Evolutionary conservation across 1,284 basidiomycete genomes (phyloP), one percentile per base, ranked within the genome.

Genomic region (Peniophora sp.): DNA sequence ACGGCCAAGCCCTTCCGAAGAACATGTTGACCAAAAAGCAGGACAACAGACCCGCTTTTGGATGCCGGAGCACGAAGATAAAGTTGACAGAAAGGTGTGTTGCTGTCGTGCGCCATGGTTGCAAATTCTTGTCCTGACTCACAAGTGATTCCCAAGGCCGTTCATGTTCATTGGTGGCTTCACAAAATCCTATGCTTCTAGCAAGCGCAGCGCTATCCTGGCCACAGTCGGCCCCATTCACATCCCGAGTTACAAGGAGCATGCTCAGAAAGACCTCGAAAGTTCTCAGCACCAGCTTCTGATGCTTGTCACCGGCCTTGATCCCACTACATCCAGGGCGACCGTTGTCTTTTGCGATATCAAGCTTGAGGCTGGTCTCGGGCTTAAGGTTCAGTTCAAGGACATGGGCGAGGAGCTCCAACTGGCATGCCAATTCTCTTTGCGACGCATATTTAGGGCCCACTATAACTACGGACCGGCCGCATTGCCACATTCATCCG

Each of bases 241-340:
- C 16, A 52, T 48, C 3, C 2, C 35, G 17, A 45, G 22, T 1
- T 53, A 52, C n/a, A 32, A 43, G 0, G 17, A 23, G 24, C 51
- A 45, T 20, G 38, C 50, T 6, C 6, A 47, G 16, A 48, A 27
- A 36, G 39, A 51, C 23, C 47, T 51, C 16, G 43, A 46, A 22
- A 1, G 8, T 8, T 52, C 49, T 45, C 47, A 47, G 16, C 49
- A 36, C 3, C 47, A 41, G 17, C 19, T 43, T 1, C 24, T 53
- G 14, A 41, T 53, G 24, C 22, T 54, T n/a, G 53, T 54, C 17
- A 53, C 53, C 12, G 53, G 51, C 3, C 16, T 34, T 25, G 36
- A 54, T 32, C 51, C 20, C 43, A 23, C 51, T 3, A 48, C 14
- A 23, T 52, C 51, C 11, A 53, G 50, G 27, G 34, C 46, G 3